Evolutionary conservation across 129 eudicot genomes (phyloP), one percentile per base, ranked within the genome.

Genomic region (Chrysanthemum seticuspe): DNA sequence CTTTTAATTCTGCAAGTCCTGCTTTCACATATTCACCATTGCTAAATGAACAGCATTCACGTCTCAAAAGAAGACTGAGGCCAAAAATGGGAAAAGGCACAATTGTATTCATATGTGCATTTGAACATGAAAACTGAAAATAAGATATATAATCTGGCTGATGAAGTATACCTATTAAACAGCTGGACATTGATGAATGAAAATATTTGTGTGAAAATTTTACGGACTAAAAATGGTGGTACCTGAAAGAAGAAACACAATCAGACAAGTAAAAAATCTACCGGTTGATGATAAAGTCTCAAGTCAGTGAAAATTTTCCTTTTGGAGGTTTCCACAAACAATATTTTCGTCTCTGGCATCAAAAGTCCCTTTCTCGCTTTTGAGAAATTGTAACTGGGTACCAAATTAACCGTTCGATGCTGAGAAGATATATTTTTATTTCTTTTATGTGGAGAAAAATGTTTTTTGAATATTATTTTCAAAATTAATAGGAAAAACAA

Each of bases 1-100:
- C 79, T 76, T 90, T 94, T 73, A 94, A 80, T 82, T 94, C 99
- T 48, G 89, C 89, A 71, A 94, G 78, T 62, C 99, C 99, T 34
- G 97, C 96, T 83, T 94, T 94, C 68, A 94, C 99, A 80, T 94
- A 94, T 85, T 94, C 99, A 76, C 99, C 97, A 62, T 94, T 94
- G 76, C 99, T 94, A 63, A 94, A 94, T 52, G 99, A 94, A 76
- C 99, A 94, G 77, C 99, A 94, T 83, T 94, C 97, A 60, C 99
- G 85, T 79, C 97, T 84, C 80, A 94, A 72, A 16, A 94, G 94
- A 86, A 94, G 99, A 73, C 99, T 94, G 89, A 82, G 82, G 34
- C 71, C 68, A 82, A 63, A 87, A 71, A 12, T 40, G 54, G 5
- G 11, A 58, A 5, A 0, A 34, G 34, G 77, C 40, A 62, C 18